Evolutionary conservation across 129 eudicot genomes (phyloP), one percentile per base, ranked within the genome.

Genomic region (Saposhnikovia divaricata): DNA sequence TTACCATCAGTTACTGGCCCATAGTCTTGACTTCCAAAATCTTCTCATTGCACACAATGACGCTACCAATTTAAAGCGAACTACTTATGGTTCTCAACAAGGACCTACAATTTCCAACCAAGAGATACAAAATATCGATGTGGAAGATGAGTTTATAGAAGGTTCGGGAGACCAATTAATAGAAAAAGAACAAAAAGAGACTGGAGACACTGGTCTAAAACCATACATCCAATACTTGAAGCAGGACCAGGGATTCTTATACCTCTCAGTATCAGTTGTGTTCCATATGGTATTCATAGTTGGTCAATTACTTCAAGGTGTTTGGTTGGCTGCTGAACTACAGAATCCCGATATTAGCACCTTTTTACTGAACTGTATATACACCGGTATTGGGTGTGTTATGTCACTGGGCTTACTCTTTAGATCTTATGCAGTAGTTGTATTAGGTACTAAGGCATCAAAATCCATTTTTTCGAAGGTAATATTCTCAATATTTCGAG

Each of bases 161-260:
- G 65, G 79, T 38, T 4, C 53, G 3, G 88, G 91, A 51, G 90
- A 89, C 57, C 97, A 90, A 65, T 69, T 92, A 42, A 88, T 92
- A 43, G 86, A 89, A 83, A 45, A 84, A 78, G 97, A 90, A 84
- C 90, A 88, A 82, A 86, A 88, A n/a, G 97, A 85, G 81, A 63
- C 81, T 18, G 93, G 97, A 78, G 87, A 88, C 70, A 86, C 81
- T 0, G 93, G 96, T 13, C 79, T 92, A 48, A 90, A 82, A 84
- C 90, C 96, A 2, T 92, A 92, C 75, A 74, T 55, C 7, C 88
- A 85, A 72, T 92, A 90, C 84, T 86, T 92, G 75, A 78, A 75
- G 5, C 93, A 88, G n/a, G 88, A 82, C 80, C 89, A 86, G 25
- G 93, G 96, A 61, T 84, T 78, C 78, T 74, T 92, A n/a, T 87